Conservation (phyloP, 306 rosid genomes). For the Urtica urens region DNA sequence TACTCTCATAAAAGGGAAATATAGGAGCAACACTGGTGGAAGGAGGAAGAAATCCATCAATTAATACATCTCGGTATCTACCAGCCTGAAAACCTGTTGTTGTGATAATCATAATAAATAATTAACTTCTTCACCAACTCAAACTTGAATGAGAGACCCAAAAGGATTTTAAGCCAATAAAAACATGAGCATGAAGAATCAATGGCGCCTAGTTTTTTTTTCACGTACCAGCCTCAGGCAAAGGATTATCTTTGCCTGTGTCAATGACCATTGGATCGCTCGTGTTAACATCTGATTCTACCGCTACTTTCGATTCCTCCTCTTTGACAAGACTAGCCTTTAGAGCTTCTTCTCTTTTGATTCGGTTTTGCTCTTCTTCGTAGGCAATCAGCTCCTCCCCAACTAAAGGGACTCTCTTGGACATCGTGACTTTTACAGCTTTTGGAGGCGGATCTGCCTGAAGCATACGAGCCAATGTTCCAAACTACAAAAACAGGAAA, state of each 20-base stretch:
- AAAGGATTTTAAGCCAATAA: not conserved
- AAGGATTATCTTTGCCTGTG: conserved; percentile 33
- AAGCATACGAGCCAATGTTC: conserved; percentile 90
- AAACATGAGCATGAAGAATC: conserved; percentile 6
- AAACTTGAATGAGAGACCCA: not conserved
- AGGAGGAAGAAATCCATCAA: conserved; percentile 90
- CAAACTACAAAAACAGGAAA: conserved; percentile 44
- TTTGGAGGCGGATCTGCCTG: conserved; percentile 98
- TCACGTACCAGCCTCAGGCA: conserved; percentile 52
- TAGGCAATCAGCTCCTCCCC: conserved; percentile 92
- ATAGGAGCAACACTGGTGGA: conserved; percentile 73
- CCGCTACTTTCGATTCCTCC: conserved; percentile 65
- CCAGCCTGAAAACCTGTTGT: conserved; percentile 41
- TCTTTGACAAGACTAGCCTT: conserved; percentile 77
- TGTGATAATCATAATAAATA: conserved; percentile 19
- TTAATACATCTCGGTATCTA: conserved; percentile 53
- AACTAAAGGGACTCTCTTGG: conserved; percentile 88
- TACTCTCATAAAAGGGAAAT: conserved; percentile 75
- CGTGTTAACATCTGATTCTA: conserved; percentile 36
- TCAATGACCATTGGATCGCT: conserved; percentile 78
- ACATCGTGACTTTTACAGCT: conserved; percentile 88
- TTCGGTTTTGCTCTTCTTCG: conserved; percentile 85
- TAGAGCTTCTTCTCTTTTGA: conserved; percentile 81
- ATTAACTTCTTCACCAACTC: conserved; percentile 12
- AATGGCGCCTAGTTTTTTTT: not conserved